A percentile compares a stretch with the other conserved stretches of the same genome.
Evolutionary conservation across 495 filamentous ascomycete species (phyloP).

Genomic region (Aspergillus sclerotioniger): DNA sequence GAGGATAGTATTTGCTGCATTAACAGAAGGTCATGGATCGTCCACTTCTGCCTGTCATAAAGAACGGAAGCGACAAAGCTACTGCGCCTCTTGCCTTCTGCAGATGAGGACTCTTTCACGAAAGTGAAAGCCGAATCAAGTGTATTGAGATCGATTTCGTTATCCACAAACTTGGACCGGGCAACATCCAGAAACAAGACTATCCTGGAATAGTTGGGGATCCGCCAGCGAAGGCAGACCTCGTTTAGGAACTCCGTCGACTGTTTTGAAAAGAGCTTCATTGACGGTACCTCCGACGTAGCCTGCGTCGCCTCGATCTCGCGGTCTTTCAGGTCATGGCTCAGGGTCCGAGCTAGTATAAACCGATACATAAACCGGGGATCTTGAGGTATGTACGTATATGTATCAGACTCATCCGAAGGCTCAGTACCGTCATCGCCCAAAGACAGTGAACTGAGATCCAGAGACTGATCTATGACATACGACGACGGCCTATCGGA

Average conservation of each 20-base stretch:
- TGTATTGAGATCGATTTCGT: constrained; percentile 75
- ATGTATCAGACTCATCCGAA: constrained; percentile 56
- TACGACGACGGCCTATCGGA: constrained; percentile 55
- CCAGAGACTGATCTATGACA: constrained; percentile 73
- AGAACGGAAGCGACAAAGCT: constrained; percentile 44
- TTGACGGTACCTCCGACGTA: constrained; percentile 50
- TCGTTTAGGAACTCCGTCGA: constrained; percentile 83
- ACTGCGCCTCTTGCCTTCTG: constrained; percentile 54
- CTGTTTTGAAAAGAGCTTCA: constrained; percentile 73
- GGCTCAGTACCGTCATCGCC: constrained; percentile 48
- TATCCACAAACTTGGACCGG: constrained; percentile 78
- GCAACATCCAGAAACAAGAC: constrained; percentile 84
- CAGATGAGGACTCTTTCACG: constrained; percentile 64
- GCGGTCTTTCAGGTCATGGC: constrained; percentile 61
- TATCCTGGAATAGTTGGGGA: constrained; percentile 78
- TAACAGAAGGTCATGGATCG: constrained; percentile 69
- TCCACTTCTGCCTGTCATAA: constrained; percentile 69
- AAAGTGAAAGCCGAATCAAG: constrained; percentile 80
- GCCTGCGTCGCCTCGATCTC: constrained; percentile 52
- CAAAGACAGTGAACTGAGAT: constrained; percentile 69
- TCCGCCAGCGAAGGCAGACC: constrained; percentile 82
- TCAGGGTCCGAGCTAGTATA: constrained; percentile 72
- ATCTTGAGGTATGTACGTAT: constrained; percentile 87
- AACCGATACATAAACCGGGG: constrained; percentile 76
- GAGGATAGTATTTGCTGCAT: constrained; percentile 73